Evolutionary conservation across 805 yeast genomes (phyloP).

Genomic region (Pichia nakasei): DNA sequence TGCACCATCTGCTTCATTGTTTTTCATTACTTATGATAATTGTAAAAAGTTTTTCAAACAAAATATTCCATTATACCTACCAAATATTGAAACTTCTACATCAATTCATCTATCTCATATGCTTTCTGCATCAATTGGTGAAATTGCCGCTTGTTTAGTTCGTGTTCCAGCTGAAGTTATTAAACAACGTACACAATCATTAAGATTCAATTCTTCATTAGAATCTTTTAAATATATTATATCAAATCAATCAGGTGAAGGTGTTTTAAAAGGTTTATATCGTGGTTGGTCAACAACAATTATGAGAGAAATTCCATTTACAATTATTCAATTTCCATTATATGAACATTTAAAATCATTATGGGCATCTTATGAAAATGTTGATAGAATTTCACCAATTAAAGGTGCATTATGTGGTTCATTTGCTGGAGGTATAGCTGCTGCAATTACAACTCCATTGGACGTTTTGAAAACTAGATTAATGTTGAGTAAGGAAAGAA

Average conservation of each 20-base stretch:
- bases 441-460: slow-evolving; percentile 72
- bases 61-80: slow-evolving; percentile 15
- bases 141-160: slow-evolving; percentile 84
- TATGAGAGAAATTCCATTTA: slow-evolving; percentile 93
- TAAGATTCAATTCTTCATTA: slow-evolving; percentile 47
- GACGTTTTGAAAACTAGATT: slow-evolving; percentile 77
- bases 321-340: slow-evolving; percentile 89
- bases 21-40: slow-evolving; percentile 78
- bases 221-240: slow-evolving; percentile 58
- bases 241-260: slow-evolving; percentile 65
- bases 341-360: slow-evolving; percentile 71
- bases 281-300: slow-evolving; percentile 92
- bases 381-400: slow-evolving; percentile 43
- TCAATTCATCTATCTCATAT: slow-evolving; percentile 55
- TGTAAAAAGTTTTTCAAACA: slow-evolving; percentile 36
- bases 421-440: slow-evolving; percentile 74
- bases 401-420: slow-evolving; percentile 84
- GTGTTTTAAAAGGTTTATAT: slow-evolving; percentile 67
- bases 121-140: slow-evolving; percentile 85
- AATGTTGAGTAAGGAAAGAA: slow-evolving; percentile 56
- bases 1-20: slow-evolving; percentile 80
- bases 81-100: slow-evolving; percentile 13
- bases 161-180: slow-evolving; percentile 96
- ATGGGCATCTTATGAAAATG: slow-evolving; percentile 38
- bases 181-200: slow-evolving; percentile 88